Percentiles rank a stretch among this genome's conserved stretches.
Evolutionary conservation across 805 yeast species (phyloP).

Genomic region (Peterozyma xylosa): DNA sequence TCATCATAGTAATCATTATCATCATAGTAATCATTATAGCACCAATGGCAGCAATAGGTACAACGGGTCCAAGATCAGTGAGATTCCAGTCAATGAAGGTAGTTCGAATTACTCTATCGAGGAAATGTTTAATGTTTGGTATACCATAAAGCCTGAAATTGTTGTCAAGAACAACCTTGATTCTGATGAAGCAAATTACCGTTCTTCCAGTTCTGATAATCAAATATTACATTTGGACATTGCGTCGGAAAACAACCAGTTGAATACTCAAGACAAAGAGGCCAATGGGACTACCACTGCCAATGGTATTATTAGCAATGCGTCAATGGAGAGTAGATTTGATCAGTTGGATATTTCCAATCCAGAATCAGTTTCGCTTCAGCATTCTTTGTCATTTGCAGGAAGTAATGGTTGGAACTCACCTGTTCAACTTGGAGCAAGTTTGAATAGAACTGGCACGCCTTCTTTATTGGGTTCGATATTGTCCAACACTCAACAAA

Average conservation of each 20-base stretch:
- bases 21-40: too few relatives aligned
- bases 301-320: neutral
- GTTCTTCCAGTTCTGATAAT: neutral
- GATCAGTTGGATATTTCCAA: neutral
- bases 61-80: slow-evolving; percentile 3
- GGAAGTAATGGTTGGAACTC: slow-evolving; percentile 8
- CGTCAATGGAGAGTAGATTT: neutral
- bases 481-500: slow-evolving; percentile 1
- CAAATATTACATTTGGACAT: neutral
- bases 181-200: neutral
- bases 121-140: slow-evolving; percentile 48
- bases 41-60: neutral
- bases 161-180: slow-evolving; percentile 3
- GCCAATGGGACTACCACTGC: neutral
- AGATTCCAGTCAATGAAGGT: slow-evolving; percentile 28
- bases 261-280: neutral
- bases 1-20: too few relatives aligned
- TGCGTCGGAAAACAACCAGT: neutral
- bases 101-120: slow-evolving; percentile 40
- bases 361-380: neutral
- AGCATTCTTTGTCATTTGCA: slow-evolving; percentile 3
- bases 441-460: neutral
- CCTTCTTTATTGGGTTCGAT: neutral
- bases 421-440: slow-evolving; percentile 4
- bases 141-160: slow-evolving; percentile 22